phyloP scores from a whole-genome alignment of 2,329 filamentous ascomycete genomes.

The Fusarium metavorans region DNA sequence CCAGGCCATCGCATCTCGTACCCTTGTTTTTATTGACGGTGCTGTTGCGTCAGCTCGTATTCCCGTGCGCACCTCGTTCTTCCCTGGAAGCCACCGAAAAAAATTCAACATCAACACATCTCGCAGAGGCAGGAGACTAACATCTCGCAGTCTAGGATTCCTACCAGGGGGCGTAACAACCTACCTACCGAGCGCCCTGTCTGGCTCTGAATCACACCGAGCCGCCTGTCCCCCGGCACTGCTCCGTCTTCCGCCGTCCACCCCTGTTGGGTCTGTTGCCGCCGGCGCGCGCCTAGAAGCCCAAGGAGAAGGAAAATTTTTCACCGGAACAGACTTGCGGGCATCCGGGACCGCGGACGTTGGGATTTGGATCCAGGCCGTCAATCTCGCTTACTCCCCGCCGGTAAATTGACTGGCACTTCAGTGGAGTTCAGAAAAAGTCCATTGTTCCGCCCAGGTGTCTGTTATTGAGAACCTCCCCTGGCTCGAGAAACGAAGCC shows the following conservation, averaged over 20 bases:
- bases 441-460: constrained; percentile 29
- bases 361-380: constrained; percentile 43
- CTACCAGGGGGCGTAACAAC: constrained; percentile 38
- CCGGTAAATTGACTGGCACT: constrained; percentile 50
- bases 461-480: constrained; percentile 27
- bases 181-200: constrained; percentile 39
- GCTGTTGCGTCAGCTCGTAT: constrained; percentile 45
- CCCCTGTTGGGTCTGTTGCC: constrained; percentile 43
- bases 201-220: constrained; percentile 47
- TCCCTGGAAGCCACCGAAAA: neutral
- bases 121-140: constrained; percentile 17
- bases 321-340: constrained; percentile 45
- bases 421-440: constrained; percentile 34
- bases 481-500: constrained; percentile 7
- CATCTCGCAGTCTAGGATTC: constrained; percentile 9
- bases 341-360: constrained; percentile 44
- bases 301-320: constrained; percentile 47
- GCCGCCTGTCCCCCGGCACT: constrained; percentile 28
- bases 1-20: constrained; percentile 20
- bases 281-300: constrained; percentile 46
- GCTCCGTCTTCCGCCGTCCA: constrained; percentile 9
- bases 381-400: constrained; percentile 53
- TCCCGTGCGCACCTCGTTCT: constrained; percentile 31
- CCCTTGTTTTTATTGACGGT: constrained; percentile 24
- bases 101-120: constrained; percentile 9